Evolutionary conservation across 164 flowering plant species (phyloP), one percentile per base, ranked within the genome.

Genomic region (Piper betle): DNA sequence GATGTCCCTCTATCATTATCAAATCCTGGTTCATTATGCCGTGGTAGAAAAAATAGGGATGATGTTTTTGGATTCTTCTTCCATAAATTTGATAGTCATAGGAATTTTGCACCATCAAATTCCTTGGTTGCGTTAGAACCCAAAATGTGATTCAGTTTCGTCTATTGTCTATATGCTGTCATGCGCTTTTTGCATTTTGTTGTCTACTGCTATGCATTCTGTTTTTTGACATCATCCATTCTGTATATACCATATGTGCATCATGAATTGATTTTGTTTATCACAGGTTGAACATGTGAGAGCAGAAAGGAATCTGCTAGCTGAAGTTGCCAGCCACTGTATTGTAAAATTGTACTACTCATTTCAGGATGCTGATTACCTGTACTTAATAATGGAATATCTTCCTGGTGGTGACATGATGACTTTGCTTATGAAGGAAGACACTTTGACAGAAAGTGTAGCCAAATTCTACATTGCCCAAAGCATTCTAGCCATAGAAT

Each of bases 381-480:
- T 94, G 61, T 91, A 94, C 61, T 81, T 94, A 39, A 78, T 94
- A 16, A 94, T 91, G 99, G 99, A 94, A 68, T 94, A 94, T 76
- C 82, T 91, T 41, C 96, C 99, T 79, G 99, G 99, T 59, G 99
- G 97, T 66, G 99, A 94, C 76, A 77, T 94, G 81, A 94, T 94
- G 99, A 94, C 96, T 59, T 74, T 94, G 72, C 77, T 94, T 64
- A 91, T 94, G 67, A 82, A 96, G 71, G 99, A 91, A 79, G 99
- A 94, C 73, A 94, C 87, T 39, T 74, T 94, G 71, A 85, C 96
- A 56, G 99, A 94, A 79, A 78, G 71, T 68, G 91, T 94, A 62
- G 95, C 99, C 65, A 81, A 81, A 72, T 94, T 94, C 79, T 94
- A 91, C 68, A 84, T 94, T 37, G 93, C 96, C 55, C 93, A 94